phyloP scores from a whole-genome alignment of 345 rosid genomes.

The Physaria fendleri region DNA sequence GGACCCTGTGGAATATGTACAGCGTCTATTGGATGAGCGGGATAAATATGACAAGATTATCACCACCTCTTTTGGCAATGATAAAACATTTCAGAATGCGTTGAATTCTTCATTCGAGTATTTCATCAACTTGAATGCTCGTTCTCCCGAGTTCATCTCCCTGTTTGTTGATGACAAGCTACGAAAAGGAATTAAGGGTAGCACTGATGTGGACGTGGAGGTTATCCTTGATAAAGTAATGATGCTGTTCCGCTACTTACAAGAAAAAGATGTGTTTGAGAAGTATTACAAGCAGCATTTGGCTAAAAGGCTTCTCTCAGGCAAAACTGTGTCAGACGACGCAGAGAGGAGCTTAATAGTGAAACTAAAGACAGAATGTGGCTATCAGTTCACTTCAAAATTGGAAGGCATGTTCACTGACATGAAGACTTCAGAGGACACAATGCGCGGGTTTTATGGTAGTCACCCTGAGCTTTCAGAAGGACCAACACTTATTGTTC shows the following conservation, averaged over 20 bases:
- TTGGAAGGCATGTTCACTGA: slow-evolving; percentile 99
- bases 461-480: slow-evolving; percentile 76
- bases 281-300: slow-evolving; percentile 98
- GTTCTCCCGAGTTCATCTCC: slow-evolving; percentile 96
- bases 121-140: slow-evolving; percentile 83
- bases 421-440: slow-evolving; percentile 97
- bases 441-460: slow-evolving; percentile 73
- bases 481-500: slow-evolving; percentile 83
- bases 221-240: slow-evolving; percentile 90
- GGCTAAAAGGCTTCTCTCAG: slow-evolving; percentile 92
- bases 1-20: slow-evolving; percentile 96
- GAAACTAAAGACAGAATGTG: slow-evolving; percentile 96
- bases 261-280: slow-evolving; percentile 95
- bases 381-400: slow-evolving; percentile 94
- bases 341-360: slow-evolving; percentile 95
- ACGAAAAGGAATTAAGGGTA: slow-evolving; percentile 87
- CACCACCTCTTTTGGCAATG: slow-evolving; percentile 63
- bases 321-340: slow-evolving; percentile 89
- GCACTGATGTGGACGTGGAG: slow-evolving; percentile 89
- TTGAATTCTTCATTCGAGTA: slow-evolving; percentile 87
- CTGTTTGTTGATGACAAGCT: slow-evolving; percentile 93
- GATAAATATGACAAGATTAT: slow-evolving; percentile 83
- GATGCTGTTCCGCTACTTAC: slow-evolving; percentile 98
- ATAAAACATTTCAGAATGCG: slow-evolving; percentile 94
- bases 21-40: slow-evolving; percentile 81